Percentiles rank a stretch among this genome's conserved stretches.
These are phyloP conservation scores for Schizophyllum commune DNA, from an alignment of 1,284 basidiomycete species.

Conservation along the genomic window DNA sequence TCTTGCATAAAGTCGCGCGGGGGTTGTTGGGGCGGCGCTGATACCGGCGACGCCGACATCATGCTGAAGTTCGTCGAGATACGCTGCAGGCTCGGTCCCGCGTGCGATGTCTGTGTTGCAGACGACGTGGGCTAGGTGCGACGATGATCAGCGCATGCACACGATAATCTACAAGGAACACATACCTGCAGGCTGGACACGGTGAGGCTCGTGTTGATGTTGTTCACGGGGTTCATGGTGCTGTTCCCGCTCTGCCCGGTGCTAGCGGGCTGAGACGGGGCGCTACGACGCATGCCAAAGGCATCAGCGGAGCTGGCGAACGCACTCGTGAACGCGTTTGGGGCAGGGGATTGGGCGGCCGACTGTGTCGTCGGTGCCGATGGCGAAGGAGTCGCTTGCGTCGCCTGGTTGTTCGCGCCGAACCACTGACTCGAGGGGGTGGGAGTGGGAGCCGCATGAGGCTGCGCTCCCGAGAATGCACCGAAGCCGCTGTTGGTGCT, in stretches of 20 bases:
- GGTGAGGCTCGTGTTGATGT: neutral
- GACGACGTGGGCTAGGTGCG: no score
- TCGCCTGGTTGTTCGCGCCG: neutral
- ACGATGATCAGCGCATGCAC: no score
- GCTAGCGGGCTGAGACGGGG: neutral
- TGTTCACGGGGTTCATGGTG: neutral
- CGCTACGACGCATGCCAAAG: neutral
- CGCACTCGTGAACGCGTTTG: neutral
- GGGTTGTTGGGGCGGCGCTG: neutral
- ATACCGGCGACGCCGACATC: neutral
- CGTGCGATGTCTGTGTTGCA: no score
- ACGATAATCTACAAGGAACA: no score
- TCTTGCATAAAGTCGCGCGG: neutral
- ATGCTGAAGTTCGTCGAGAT: no score
- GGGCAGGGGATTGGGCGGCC: neutral
- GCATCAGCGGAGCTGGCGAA: neutral
- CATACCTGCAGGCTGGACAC: neutral
- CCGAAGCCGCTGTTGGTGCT: neutral
- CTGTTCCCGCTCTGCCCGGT: no score
- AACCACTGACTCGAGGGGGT: neutral
- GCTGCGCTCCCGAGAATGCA: neutral
- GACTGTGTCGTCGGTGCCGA: neutral
- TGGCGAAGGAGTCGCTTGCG: neutral
- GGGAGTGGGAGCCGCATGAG: neutral
- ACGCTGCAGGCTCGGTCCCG: no score